A percentile compares a stretch with the other conserved stretches of the same genome.
Conservation (phyloP, 192 early-diverging fungal species). For the Helicostylum pulchrum region DNA sequence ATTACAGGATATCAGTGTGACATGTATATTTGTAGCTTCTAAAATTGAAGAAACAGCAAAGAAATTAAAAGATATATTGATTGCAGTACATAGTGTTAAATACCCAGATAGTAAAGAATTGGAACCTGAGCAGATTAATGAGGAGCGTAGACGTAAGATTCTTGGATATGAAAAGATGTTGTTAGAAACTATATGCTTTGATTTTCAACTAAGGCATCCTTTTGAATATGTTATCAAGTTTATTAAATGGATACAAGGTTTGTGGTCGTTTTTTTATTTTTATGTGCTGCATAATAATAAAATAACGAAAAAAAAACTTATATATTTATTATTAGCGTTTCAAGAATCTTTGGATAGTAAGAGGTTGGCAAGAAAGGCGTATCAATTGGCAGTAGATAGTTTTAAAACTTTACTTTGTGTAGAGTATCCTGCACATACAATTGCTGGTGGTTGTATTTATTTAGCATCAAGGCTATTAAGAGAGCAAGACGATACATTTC, state of each 20-base stretch:
- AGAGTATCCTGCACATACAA: slow-evolving; percentile 61
- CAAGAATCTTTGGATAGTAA: slow-evolving; percentile 37
- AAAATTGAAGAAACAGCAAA: slow-evolving; percentile 90
- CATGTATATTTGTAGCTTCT: slow-evolving; percentile 76
- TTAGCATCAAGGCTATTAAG: slow-evolving; percentile 45
- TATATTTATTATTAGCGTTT: slow-evolving; percentile 9
- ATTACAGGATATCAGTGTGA: slow-evolving; percentile 53
- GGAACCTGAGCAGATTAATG: slow-evolving; percentile 57
- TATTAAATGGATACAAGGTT: slow-evolving; percentile 61
- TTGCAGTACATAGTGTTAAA: slow-evolving; percentile 53
- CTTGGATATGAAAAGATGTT: slow-evolving; percentile 67
- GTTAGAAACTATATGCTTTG: slow-evolving; percentile 78
- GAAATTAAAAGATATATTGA: slow-evolving; percentile 75
- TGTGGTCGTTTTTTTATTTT: slow-evolving; percentile 1
- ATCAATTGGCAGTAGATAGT: slow-evolving; percentile 29
- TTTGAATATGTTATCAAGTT: slow-evolving; percentile 72
- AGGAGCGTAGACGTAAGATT: slow-evolving; percentile 63
- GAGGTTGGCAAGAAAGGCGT: slow-evolving; percentile 40
- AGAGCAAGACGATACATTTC: slow-evolving; percentile 33
- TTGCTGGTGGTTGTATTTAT: slow-evolving; percentile 62
- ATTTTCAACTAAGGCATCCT: slow-evolving; percentile 75
- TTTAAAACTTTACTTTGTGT: slow-evolving; percentile 54
- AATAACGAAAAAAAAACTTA: neutral
- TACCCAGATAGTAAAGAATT: slow-evolving; percentile 51
- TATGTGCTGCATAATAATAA: neutral